These are phyloP conservation scores for Trichocomaceae sp. DNA, from an alignment of 2,329 filamentous ascomycete species.

Conservation along the genomic window DNA sequence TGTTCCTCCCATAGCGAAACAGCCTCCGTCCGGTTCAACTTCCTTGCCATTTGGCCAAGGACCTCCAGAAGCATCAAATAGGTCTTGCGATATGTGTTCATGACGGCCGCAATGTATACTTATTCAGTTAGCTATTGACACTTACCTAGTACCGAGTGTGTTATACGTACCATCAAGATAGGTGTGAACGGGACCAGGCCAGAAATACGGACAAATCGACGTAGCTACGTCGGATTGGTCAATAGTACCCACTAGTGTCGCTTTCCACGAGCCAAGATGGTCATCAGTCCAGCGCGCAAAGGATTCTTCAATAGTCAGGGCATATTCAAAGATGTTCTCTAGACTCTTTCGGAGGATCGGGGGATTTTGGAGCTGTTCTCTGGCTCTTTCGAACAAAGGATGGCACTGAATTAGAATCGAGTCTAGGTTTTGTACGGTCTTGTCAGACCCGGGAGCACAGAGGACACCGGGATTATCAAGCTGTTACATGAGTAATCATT, in stretches of 20 bases:
- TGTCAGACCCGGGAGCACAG: not conserved
- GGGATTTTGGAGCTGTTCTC: too few species aligned
- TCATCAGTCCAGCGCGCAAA: too few species aligned
- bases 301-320: too few species aligned
- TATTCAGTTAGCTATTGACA: not conserved
- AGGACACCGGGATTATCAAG: not conserved
- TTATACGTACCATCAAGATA: not conserved
- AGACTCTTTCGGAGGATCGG: too few species aligned
- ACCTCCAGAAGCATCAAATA: not conserved
- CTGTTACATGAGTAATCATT: too few species aligned
- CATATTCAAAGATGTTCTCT: too few species aligned
- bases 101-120: not conserved
- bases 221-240: not conserved
- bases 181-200: not conserved
- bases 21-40: too few species aligned
- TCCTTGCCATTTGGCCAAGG: not conserved
- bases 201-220: not conserved
- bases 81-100: constrained; percentile 2
- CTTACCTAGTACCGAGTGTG: not conserved
- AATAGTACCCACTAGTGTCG: not conserved
- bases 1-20: not conserved
- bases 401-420: not conserved
- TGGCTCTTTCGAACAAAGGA: not conserved
- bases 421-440: not conserved
- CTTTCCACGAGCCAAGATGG: too few species aligned